Base-by-base conservation (phyloP, 2,329 filamentous ascomycete species). In the Aspergillus sp. region DNA sequence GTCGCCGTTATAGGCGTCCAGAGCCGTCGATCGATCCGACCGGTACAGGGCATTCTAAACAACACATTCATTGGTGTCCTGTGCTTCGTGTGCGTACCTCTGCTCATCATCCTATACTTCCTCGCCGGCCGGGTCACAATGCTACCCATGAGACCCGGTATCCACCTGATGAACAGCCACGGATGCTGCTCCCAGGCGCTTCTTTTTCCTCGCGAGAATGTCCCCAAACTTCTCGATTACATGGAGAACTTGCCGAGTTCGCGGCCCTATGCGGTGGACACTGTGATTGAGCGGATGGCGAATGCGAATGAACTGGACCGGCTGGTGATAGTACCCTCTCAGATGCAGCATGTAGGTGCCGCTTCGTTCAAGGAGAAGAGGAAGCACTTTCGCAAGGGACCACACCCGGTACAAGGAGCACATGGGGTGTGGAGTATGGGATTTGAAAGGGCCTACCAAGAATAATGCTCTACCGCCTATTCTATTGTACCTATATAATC, bases 161-260 rank as follows among this genome's bases (percentile, higher is more conserved):
- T 81, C 6, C 70, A 74, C 52, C 56, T 68, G 21, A 79, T 79
- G 77, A 68, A 76, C n/a, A 59, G 69, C 6, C 76, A 73, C 49
- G 77, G 76, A 12, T 79, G 77, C 63, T 80, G 77, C 60, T 72
- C 73, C 6, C 78, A 81, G 65, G 78, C 70, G 6, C 69, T 79
- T 3, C 67, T 79, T 14, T 80, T 78, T 48, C 76, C 77, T 1
- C 72, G 72, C 3, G 59, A 63, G n/a, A 59, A 57, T n/a, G 54
- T 64, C 1, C 64, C 65, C 2, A 37, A 25, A n/a, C 54, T 67
- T 14, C 51, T 64, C 9, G 53, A 58, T 2, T 57, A 61, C 41
- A 55, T 67, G 23, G 49, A 63, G 21, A 45, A 62, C n/a, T 51
- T 57, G 49, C 57, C 58, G 48, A 52, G 58, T 39, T 39, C 41